Conservation (phyloP, 2,329 filamentous ascomycete genomes). For the Colletotrichum tropicale region DNA sequence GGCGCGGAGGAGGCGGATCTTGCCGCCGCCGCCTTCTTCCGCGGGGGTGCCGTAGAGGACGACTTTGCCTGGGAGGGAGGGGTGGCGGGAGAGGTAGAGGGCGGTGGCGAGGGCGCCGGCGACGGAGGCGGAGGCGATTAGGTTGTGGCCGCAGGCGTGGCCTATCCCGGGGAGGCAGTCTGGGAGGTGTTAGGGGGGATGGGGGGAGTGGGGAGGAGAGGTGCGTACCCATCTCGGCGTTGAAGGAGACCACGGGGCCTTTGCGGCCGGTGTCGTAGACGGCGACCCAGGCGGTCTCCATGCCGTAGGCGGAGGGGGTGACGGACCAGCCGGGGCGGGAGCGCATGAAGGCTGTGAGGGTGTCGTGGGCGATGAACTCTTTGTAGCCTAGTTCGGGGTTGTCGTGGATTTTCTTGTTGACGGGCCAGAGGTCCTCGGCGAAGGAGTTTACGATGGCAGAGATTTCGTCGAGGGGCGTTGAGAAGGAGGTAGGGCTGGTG, state of each 20-base stretch:
- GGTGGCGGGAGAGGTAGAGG: slow-evolving; percentile 38
- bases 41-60: slow-evolving; percentile 57
- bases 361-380: slow-evolving; percentile 36
- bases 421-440: slow-evolving; percentile 17
- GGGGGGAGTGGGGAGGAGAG: too few relatives aligned
- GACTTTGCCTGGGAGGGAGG: slow-evolving; percentile 45
- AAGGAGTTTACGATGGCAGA: not conserved
- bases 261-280: slow-evolving; percentile 48
- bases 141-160: slow-evolving; percentile 60
- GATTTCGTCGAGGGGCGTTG: slow-evolving; percentile 3
- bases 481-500: not conserved
- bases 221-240: slow-evolving; percentile 48
- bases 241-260: slow-evolving; percentile 52
- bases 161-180: slow-evolving; percentile 55
- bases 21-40: slow-evolving; percentile 48
- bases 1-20: slow-evolving; percentile 27
- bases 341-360: slow-evolving; percentile 51
- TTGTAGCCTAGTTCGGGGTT: slow-evolving; percentile 32
- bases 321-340: slow-evolving; percentile 52
- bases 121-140: slow-evolving; percentile 54
- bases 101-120: slow-evolving; percentile 51
- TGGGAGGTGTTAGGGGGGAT: slow-evolving; percentile 11
- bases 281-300: slow-evolving; percentile 58
- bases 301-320: slow-evolving; percentile 52
- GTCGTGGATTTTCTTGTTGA: slow-evolving; percentile 24